A percentile compares a stretch with the other conserved stretches of the same genome.
phyloP scores from a whole-genome alignment of 176 grass and related monocot genomes.

The Carex scoparia region DNA sequence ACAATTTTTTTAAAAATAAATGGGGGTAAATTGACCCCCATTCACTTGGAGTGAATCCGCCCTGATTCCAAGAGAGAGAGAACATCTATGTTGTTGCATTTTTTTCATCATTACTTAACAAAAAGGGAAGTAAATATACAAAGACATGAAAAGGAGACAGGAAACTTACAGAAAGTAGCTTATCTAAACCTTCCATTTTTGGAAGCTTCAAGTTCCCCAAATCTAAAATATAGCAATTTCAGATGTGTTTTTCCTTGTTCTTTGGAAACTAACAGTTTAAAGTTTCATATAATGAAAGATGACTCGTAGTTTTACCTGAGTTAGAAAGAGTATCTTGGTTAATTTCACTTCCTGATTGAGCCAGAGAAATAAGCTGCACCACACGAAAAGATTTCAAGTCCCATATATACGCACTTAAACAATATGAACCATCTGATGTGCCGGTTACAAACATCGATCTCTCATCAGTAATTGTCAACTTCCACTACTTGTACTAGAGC shows the following conservation, averaged over 20 bases:
- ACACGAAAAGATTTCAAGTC: not conserved
- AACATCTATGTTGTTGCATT: not conserved
- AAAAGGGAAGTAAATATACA: not conserved
- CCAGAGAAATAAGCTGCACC: constrained; percentile 66
- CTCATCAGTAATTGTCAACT: too few relatives aligned
- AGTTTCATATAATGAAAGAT: not conserved
- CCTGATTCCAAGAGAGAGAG: too few relatives aligned
- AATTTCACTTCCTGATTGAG: constrained; percentile 63
- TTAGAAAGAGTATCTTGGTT: constrained; percentile 48
- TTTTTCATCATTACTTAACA: not conserved
- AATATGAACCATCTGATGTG: not conserved
- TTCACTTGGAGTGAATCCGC: too few relatives aligned
- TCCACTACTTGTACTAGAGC: too few relatives aligned
- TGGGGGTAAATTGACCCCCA: too few relatives aligned
- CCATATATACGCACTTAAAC: not conserved
- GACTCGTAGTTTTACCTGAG: constrained; percentile 36
- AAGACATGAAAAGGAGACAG: not conserved
- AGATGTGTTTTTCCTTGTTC: not conserved
- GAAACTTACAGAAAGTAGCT: constrained; percentile 60
- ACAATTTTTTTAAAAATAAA: too few relatives aligned
- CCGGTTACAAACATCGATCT: not conserved
- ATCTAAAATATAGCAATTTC: constrained; percentile 37
- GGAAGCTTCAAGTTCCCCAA: constrained; percentile 58
- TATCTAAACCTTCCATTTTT: constrained; percentile 80
- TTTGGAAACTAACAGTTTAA: not conserved